phyloP scores from a whole-genome alignment of 1,284 basidiomycete genomes.

The Ganoderma multipileum region DNA sequence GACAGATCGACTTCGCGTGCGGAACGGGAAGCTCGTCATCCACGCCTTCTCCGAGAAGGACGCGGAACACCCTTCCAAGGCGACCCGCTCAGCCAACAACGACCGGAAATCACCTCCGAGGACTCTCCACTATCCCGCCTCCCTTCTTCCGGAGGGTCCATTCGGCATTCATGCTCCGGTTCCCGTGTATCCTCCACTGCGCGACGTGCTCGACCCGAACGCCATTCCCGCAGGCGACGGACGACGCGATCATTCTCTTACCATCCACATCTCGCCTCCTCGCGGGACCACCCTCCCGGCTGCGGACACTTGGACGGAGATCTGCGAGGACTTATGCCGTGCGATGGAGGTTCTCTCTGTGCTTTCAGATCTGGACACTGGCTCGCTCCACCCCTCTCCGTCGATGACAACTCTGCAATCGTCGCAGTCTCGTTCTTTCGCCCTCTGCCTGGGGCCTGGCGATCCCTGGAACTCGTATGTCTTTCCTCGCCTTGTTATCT shows the following conservation, averaged over 20 bases:
- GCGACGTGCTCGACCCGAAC: not conserved
- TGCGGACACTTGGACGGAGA: conserved; percentile 28
- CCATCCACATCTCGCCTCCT: not conserved
- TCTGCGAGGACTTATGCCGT: conserved; percentile 26
- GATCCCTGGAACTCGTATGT: conserved; percentile 19
- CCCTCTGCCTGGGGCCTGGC: not conserved
- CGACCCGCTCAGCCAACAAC: not conserved
- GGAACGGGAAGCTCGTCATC: conserved; percentile 11
- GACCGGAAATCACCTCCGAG: not conserved
- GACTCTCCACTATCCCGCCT: no score
- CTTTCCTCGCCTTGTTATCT: conserved; percentile 10
- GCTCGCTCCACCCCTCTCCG: conserved; percentile 3
- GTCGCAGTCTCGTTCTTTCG: not conserved
- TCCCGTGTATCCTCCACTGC: not conserved
- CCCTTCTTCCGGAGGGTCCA: not conserved
- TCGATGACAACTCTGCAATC: not conserved
- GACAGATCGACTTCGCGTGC: conserved; percentile 23
- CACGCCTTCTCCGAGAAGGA: not conserved
- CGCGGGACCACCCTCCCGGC: not conserved
- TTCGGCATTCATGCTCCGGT: not conserved
- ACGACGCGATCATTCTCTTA: not conserved
- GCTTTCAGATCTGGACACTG: conserved; percentile 13
- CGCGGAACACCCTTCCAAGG: not conserved
- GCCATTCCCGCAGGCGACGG: not conserved
- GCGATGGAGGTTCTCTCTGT: conserved; percentile 25